phyloP scores from a whole-genome alignment of 2,329 filamentous ascomycete genomes.

The Penicillium sp. region DNA sequence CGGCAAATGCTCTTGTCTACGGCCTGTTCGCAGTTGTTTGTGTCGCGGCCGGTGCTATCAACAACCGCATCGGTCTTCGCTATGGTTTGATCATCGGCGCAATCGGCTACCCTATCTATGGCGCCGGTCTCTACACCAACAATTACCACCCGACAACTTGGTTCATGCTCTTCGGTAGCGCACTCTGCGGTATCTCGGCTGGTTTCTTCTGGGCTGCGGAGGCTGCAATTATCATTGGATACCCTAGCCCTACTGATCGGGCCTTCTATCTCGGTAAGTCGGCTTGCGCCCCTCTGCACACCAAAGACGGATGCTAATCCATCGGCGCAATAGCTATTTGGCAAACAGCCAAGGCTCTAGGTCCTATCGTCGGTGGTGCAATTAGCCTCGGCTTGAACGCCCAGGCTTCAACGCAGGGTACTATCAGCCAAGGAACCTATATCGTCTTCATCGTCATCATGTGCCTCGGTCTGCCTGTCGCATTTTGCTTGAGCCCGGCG shows the following conservation, averaged over 20 bases:
- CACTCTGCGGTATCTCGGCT: slow-evolving; percentile 47
- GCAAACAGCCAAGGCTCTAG: slow-evolving; percentile 25
- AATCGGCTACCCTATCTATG: slow-evolving; percentile 50
- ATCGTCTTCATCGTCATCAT: slow-evolving; percentile 27
- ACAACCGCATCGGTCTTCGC: slow-evolving; percentile 48
- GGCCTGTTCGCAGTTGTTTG: slow-evolving; percentile 49
- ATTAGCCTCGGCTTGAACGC: slow-evolving; percentile 25
- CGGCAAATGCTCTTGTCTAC: slow-evolving; percentile 51
- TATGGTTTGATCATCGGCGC: slow-evolving; percentile 43
- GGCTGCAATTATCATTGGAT: slow-evolving; percentile 49
- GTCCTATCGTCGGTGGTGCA: slow-evolving; percentile 24
- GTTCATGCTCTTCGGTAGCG: slow-evolving; percentile 51
- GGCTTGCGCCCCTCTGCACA: too few species aligned
- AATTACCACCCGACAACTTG: slow-evolving; percentile 52
- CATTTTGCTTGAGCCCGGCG: slow-evolving; percentile 21
- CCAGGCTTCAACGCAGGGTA: slow-evolving; percentile 12
- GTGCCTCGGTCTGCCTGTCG: slow-evolving; percentile 23
- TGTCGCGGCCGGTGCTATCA: slow-evolving; percentile 48
- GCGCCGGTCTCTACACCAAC: slow-evolving; percentile 50
- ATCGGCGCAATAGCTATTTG: slow-evolving; percentile 14
- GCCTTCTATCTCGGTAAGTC: slow-evolving; percentile 22
- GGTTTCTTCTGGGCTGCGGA: slow-evolving; percentile 52
- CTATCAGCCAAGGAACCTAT: slow-evolving; percentile 21
- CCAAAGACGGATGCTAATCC: background rate
- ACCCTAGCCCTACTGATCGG: slow-evolving; percentile 28